phyloP scores from a whole-genome alignment of 2,329 filamentous ascomycete species.

The Cyanodermella asteris region DNA sequence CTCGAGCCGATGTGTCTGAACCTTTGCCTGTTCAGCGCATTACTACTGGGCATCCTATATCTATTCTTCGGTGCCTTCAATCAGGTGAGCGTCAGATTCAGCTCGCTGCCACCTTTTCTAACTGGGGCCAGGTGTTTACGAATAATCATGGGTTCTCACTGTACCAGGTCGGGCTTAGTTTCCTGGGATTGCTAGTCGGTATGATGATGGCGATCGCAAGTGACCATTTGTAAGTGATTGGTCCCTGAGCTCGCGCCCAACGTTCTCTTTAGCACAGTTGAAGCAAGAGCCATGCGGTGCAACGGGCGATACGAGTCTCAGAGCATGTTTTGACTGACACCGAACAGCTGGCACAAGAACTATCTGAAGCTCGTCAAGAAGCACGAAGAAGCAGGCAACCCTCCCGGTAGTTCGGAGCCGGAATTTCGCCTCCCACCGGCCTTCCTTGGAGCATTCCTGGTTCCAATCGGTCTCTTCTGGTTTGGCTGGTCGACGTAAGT shows the following conservation, averaged over 20 bases:
- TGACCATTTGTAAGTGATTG: no score
- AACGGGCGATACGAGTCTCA: no score
- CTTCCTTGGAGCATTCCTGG: slow-evolving; percentile 51
- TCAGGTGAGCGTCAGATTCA: no score
- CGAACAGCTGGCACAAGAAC: slow-evolving; percentile 24
- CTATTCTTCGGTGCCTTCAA: slow-evolving; percentile 81
- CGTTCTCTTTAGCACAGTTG: no score
- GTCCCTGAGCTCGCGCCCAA: no score
- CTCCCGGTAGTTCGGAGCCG: slow-evolving; percentile 37
- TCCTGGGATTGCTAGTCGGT: slow-evolving; percentile 34
- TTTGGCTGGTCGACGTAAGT: slow-evolving; percentile 31
- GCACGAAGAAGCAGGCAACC: slow-evolving; percentile 14
- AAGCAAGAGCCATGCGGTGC: no score
- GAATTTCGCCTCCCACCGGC: slow-evolving; percentile 65
- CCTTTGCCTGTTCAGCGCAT: slow-evolving; percentile 61
- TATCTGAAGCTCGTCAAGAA: slow-evolving; percentile 20
- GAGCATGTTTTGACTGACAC: no score
- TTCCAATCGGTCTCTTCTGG: slow-evolving; percentile 65
- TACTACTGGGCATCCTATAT: slow-evolving; percentile 73
- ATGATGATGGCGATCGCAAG: slow-evolving; percentile 23
- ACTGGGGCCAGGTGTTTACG: slow-evolving; percentile 54
- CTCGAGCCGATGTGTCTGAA: slow-evolving; percentile 71
- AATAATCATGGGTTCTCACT: slow-evolving; percentile 54
- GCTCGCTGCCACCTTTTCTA: no score
- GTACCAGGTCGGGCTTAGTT: slow-evolving; percentile 61